Base-by-base conservation (phyloP, 352 stramenopile species). In the Phytophthora ohioensis region DNA sequence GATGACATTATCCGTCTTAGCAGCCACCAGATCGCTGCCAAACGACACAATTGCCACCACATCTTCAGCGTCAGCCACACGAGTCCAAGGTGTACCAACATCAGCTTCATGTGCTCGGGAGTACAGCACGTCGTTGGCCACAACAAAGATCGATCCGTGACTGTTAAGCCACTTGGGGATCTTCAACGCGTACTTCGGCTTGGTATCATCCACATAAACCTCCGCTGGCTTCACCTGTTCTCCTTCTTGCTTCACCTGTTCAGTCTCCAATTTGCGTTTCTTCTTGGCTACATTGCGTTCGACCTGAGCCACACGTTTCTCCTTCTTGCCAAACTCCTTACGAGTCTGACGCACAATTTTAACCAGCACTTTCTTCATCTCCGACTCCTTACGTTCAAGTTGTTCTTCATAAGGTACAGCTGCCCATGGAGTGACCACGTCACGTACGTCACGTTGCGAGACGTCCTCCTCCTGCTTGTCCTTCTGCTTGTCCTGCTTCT, bases 301-400 rank as follows among this genome's bases (percentile, higher is more conserved):
- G 62, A 88, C 78, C 8, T 76, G 72, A 10, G 60, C 76, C 52
- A 93, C 79, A 43, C 84, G 84, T 70, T 94, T 97, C 67, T 94
- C 85, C 75, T 96, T 97, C 73, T 94, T 92, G 64, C 81, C 81
- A 51, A 88, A 96, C 68, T 96, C 90, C 53, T 95, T 94, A 34
- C 86, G 78, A 17, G 88, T 93, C 56, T 91, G 86, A 15, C 91
- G 86, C 35, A 93, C 85, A 46, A 96, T 94, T 73, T 92, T 93
- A 2, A 95, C 80, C 47, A 97, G 73, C 55, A 97, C 90, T 55
- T 95, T 94, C 79, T 94, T 95, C 91, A 97, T 96, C 73, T 94
- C 88, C 54, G 84, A 67, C 51, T 97, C 89, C 62, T 97, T 97
- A 57, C 83, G 85, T 58, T 91, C 76, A 35, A 96, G 67, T 61